Evolutionary conservation across 1,284 basidiomycete species (phyloP), one percentile per base, ranked within the genome.

Genomic region (Phellinidium pouzarii): DNA sequence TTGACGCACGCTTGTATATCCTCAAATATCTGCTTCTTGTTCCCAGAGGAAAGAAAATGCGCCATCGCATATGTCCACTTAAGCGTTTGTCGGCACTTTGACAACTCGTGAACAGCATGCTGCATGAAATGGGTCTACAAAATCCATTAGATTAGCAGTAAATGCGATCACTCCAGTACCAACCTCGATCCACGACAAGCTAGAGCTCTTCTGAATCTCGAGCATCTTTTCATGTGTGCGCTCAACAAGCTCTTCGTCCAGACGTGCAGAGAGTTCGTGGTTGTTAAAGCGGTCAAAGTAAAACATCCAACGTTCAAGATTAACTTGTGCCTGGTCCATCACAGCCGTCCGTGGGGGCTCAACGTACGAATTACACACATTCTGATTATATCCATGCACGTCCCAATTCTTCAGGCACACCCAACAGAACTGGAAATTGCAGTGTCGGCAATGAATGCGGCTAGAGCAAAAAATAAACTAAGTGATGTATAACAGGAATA

Each of bases 21-120:
- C 63, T 84, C 82, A 59, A 85, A 84, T 41, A 86, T 72, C 60
- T 80, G 72, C 26, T 83, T 84, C 70, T 78, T 72, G 61, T 84
- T 84, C 59, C 80, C 78, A 46, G 73, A 67, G 50, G 70, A 71
- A 17, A 86, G 67, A 59, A 81, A 85, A 68, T 78, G 84, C 0
- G 82, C 82, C 81, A 86, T 83, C 19, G 76, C 78, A 63, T 85
- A 86, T 5, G 80, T 80, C 82, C 82, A 84, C 64, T 84, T 84
- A 55, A 86, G 71, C 17, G 81, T 81, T 58, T 75, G 74, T 36
- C 83, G 72, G 58, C 81, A 82, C 56, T 69, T 70, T 36, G 71
- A 70, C 38, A 77, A 68, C 40, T 73, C 74, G 55, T 82, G 78
- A 3, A 83, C 80, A 0, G 82, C 83, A 56, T 80, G 74, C 58